Evolutionary conservation across 257 asterid species (phyloP).

Genomic region (Primulina huaijiensis): DNA sequence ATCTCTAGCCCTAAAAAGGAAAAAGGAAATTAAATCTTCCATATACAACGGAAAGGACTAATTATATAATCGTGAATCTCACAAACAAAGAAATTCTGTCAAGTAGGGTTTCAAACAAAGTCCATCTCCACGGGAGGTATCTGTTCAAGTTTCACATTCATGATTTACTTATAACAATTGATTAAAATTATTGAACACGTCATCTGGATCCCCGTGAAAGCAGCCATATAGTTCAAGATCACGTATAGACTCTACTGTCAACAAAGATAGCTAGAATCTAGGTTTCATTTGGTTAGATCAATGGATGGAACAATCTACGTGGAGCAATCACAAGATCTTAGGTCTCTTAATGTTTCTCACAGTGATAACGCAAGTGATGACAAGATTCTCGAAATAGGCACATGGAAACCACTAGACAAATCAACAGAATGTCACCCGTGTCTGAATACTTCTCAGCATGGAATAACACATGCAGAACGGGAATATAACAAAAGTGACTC

Average conservation of each 20-base stretch:
- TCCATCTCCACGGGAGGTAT: slow-evolving; percentile 43
- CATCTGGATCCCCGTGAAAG: slow-evolving; percentile 25
- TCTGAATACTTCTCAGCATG: slow-evolving; percentile 43
- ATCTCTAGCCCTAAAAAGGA: no score
- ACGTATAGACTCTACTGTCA: slow-evolving; percentile 25
- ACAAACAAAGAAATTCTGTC: no score
- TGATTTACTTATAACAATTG: background rate
- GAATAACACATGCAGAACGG: slow-evolving; percentile 46
- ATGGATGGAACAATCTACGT: slow-evolving; percentile 75
- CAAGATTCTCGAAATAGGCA: slow-evolving; percentile 87
- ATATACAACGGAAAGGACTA: no score
- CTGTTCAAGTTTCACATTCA: slow-evolving; percentile 9
- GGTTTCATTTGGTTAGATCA: slow-evolving; percentile 63
- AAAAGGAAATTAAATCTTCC: no score
- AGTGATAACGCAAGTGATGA: slow-evolving; percentile 60
- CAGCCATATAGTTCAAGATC: slow-evolving; percentile 57
- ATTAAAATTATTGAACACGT: background rate
- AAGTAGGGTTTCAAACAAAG: slow-evolving; percentile 30
- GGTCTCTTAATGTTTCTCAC: slow-evolving; percentile 18
- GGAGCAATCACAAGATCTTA: slow-evolving; percentile 34
- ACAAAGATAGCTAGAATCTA: slow-evolving; percentile 35
- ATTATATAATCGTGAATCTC: no score
- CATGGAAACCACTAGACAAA: slow-evolving; percentile 66
- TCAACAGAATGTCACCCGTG: slow-evolving; percentile 32
- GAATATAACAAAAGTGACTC: slow-evolving; percentile 35